phyloP scores from a whole-genome alignment of 1,284 basidiomycete genomes.

The Jaminaea rosea region DNA sequence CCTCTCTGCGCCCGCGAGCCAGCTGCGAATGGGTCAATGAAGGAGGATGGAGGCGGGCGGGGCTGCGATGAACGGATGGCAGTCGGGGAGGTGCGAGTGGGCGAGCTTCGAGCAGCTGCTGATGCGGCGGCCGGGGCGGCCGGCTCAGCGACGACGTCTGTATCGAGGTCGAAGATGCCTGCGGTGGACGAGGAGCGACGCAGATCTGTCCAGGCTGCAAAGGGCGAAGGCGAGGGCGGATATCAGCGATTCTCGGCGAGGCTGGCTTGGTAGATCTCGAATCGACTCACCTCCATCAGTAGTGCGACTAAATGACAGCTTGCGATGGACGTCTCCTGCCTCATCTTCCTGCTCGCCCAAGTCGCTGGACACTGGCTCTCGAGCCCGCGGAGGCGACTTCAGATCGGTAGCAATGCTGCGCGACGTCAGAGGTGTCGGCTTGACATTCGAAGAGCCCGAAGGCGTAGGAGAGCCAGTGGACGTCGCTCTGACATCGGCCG shows the following conservation, averaged over 20 bases:
- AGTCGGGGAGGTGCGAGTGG: background rate
- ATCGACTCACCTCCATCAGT: too few relatives aligned
- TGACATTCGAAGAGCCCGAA: too few relatives aligned
- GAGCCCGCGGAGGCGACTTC: too few relatives aligned
- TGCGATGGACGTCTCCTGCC: too few relatives aligned
- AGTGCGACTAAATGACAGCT: too few relatives aligned
- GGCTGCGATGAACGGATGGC: background rate
- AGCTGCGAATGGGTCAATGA: slow-evolving; percentile 6
- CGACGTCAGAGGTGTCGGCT: too few relatives aligned
- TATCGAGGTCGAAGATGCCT: slow-evolving; percentile 32
- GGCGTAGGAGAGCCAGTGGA: too few relatives aligned
- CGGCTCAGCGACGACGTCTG: slow-evolving; percentile 14
- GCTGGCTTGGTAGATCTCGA: too few relatives aligned
- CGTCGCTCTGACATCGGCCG: too few relatives aligned
- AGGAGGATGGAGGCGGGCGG: background rate
- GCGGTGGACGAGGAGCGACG: slow-evolving; percentile 17
- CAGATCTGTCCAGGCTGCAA: background rate
- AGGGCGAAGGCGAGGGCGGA: background rate
- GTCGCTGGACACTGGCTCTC: too few relatives aligned
- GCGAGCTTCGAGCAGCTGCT: slow-evolving; percentile 7
- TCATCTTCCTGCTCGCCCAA: too few relatives aligned
- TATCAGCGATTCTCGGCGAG: background rate
- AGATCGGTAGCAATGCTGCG: too few relatives aligned
- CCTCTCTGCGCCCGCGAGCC: slow-evolving; percentile 2
- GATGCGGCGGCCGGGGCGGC: slow-evolving; percentile 11